Evolutionary conservation across 2,329 filamentous ascomycete species (phyloP).

Genomic region (Beauveria sp.): DNA sequence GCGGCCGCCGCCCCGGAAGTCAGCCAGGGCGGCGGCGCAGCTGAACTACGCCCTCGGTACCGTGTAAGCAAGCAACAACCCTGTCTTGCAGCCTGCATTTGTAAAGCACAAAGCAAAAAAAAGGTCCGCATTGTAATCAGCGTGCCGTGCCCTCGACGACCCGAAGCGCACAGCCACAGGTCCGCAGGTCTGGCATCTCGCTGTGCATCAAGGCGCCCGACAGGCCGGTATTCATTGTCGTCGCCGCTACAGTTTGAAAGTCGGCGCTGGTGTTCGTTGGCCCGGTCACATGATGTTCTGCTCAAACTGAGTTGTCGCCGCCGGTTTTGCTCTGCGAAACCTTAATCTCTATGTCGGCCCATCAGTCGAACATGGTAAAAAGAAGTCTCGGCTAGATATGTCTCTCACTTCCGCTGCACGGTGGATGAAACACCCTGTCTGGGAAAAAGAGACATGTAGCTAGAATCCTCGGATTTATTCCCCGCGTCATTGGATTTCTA

Average conservation of each 20-base stretch:
- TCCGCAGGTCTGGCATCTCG: neutral
- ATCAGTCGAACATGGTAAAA: neutral
- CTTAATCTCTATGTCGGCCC: neutral
- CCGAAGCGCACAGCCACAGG: neutral
- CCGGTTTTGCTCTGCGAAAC: neutral
- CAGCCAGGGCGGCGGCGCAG: neutral
- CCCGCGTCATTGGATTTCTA: conserved; percentile 11
- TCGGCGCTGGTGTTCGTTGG: neutral
- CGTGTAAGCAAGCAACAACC: neutral
- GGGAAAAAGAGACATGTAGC: neutral
- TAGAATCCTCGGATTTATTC: neutral
- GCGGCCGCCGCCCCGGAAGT: neutral
- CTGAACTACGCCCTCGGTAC: neutral
- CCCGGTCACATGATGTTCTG: conserved; percentile 4
- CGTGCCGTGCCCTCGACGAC: neutral
- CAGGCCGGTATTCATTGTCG: neutral
- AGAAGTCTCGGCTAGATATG: neutral
- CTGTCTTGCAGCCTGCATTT: neutral
- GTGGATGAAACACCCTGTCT: neutral
- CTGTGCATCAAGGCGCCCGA: neutral
- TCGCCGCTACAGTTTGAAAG: too few relatives aligned
- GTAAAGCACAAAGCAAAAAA: neutral
- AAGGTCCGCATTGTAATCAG: neutral
- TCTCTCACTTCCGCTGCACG: neutral
- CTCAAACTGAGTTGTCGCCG: neutral